Evolutionary conservation across 441 rosid genomes (phyloP), one percentile per base, ranked within the genome.

Genomic region (Pelargonium citronellum): DNA sequence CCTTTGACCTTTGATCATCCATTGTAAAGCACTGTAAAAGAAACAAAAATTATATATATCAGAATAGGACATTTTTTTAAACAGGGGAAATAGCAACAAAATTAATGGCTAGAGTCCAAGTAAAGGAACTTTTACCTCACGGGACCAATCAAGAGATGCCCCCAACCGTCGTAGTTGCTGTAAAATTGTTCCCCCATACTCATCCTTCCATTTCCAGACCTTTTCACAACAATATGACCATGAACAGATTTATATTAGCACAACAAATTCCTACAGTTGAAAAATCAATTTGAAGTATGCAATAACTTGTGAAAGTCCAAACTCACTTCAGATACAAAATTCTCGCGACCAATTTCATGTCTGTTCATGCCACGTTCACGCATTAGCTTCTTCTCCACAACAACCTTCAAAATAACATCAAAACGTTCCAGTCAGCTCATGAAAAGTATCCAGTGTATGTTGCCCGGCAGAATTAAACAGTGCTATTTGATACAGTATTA

Each of bases 91-190:
- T 34, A 15, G 44, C 34, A 13, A 60, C 19, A 8, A 68, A 15
- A 53, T 15, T 53, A 53, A 53, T 53, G 60, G 60, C 60, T n/a
- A 53, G 20, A 15, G 60, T 34, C 6, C 39, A 34, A 34, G 39
- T 53, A 53, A 0, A 15, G 20, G 19, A 53, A 74, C n/a, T 69
- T 71, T 78, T 74, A 94, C 98, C 96, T 94, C 97, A 71, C 89
- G 97, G 16, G 99, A 87, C 97, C 99, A 94, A 78, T 94, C 99
- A 78, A 91, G 97, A 24, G 97, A 91, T 47, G 97, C 85, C 79
- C 96, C 99, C 75, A 91, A 78, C 17, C 91, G 77, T 0, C 99
- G 84, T 70, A 60, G 82, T 70, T 94, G 99, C 73, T 62, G 16
- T 68, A 90, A 64, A 76, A 94, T 94, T 47, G 92, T 85, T 60